A percentile compares a stretch with the other conserved stretches of the same genome.
Evolutionary conservation across 495 filamentous ascomycete genomes (phyloP).

Genomic region (Terfezia claveryi): DNA sequence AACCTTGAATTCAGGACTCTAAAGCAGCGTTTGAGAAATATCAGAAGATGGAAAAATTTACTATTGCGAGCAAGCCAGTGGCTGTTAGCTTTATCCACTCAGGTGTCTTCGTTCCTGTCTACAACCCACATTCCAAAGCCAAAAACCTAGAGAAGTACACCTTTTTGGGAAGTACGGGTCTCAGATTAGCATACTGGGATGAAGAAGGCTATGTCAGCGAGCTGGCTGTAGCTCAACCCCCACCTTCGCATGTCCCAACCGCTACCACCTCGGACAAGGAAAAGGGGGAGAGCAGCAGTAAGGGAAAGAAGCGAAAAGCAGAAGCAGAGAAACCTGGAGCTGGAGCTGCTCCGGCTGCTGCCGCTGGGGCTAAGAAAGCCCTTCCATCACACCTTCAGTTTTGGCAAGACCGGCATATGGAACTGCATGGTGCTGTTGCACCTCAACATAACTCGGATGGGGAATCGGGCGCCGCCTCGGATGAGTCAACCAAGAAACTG

Average conservation of each 20-base stretch:
- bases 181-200: constrained; percentile 69
- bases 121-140: constrained; percentile 25
- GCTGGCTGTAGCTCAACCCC: constrained; percentile 31
- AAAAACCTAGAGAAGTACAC: constrained; percentile 37
- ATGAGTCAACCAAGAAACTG: constrained; percentile 7
- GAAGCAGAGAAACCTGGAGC: constrained; percentile 24
- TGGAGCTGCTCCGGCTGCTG: constrained; percentile 20
- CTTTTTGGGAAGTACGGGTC: constrained; percentile 43
- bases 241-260: not conserved
- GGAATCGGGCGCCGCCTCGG: constrained; percentile 8
- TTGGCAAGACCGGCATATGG: constrained; percentile 71
- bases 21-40: constrained; percentile 54
- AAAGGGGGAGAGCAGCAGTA: constrained; percentile 25
- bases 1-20: constrained; percentile 37
- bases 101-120: constrained; percentile 64
- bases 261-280: constrained; percentile 22
- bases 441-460: constrained; percentile 14
- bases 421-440: constrained; percentile 42
- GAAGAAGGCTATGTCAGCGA: constrained; percentile 53
- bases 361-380: constrained; percentile 19
- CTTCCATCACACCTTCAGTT: constrained; percentile 54
- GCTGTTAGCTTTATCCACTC: constrained; percentile 61
- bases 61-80: constrained; percentile 58
- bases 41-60: constrained; percentile 58
- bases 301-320: constrained; percentile 51